Evolutionary conservation across 495 filamentous ascomycete genomes (phyloP), one percentile per base, ranked within the genome.

Genomic region (Hypoxylon trugodes): DNA sequence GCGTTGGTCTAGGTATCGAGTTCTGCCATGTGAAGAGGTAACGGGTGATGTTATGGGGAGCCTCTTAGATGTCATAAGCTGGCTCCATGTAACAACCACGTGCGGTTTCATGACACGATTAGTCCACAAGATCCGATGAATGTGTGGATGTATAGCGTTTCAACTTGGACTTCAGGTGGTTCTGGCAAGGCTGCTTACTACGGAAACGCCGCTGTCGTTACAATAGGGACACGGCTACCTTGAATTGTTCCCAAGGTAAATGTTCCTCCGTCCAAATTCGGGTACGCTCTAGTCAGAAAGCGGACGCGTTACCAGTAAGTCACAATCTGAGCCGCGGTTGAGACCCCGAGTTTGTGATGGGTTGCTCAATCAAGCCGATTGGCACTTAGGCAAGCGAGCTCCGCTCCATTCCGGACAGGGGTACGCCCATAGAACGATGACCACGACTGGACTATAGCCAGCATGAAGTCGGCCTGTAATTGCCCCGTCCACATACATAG

Each of bases 141-240:
- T n/a, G n/a, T n/a, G n/a, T n/a, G n/a, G n/a, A n/a, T n/a, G n/a
- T n/a, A n/a, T n/a, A n/a, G n/a, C n/a, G n/a, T n/a, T n/a, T n/a
- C n/a, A n/a, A n/a, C n/a, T n/a, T n/a, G n/a, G n/a, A n/a, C n/a
- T n/a, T n/a, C n/a, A n/a, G n/a, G n/a, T n/a, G n/a, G n/a, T n/a
- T n/a, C n/a, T n/a, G n/a, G n/a, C n/a, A n/a, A n/a, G 33, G 22
- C 28, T 46, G 62, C 62, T 66, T 66, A 66, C 62, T 66, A 66
- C 16, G 18, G 35, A 42, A 36, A 10, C 25, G 22, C 18, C 43
- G 45, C 28, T 30, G 19, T 45, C 32, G 32, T 45, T 50, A 37
- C 37, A 36, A 40, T 47, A 43, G 4, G 40, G 45, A 21, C 24
- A 37, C 16, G 2, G 45, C 16, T 32, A 18, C 37, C 36, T 16